phyloP scores from a whole-genome alignment of 345 rosid species.

The Eucalyptus guilfoylei region DNA sequence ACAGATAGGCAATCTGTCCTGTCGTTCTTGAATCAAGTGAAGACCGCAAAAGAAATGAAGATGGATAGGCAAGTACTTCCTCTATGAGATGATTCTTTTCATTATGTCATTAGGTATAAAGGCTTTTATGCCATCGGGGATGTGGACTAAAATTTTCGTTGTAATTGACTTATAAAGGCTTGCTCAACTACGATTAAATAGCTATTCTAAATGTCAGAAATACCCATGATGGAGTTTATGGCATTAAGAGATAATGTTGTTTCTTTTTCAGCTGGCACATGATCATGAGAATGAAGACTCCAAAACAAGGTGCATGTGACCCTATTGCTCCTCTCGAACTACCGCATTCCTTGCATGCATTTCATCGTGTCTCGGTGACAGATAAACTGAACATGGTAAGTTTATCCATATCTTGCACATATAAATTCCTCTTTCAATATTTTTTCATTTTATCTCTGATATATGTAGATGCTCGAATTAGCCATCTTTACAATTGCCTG shows the following conservation, averaged over 20 bases:
- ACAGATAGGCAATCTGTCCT: conserved; percentile 32
- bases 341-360: conserved; percentile 67
- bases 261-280: conserved; percentile 55
- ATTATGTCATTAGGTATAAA: neutral
- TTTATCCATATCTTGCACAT: neutral
- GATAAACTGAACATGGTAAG: conserved; percentile 36
- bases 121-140: neutral
- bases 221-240: neutral
- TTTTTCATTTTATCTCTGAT: neutral
- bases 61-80: conserved; percentile 41
- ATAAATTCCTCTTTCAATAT: neutral
- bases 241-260: neutral
- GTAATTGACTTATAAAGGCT: neutral
- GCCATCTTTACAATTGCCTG: neutral
- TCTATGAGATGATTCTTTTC: neutral
- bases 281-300: conserved; percentile 43
- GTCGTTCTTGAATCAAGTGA: conserved; percentile 46
- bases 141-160: neutral
- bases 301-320: conserved; percentile 45
- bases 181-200: neutral
- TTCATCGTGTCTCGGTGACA: conserved; percentile 43
- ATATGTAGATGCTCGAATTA: neutral
- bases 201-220: neutral
- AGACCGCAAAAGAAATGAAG: conserved; percentile 51
- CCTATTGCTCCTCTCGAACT: conserved; percentile 62